Conservation (phyloP, 2,329 filamentous ascomycete species). For the Cytospora schulzeri region DNA sequence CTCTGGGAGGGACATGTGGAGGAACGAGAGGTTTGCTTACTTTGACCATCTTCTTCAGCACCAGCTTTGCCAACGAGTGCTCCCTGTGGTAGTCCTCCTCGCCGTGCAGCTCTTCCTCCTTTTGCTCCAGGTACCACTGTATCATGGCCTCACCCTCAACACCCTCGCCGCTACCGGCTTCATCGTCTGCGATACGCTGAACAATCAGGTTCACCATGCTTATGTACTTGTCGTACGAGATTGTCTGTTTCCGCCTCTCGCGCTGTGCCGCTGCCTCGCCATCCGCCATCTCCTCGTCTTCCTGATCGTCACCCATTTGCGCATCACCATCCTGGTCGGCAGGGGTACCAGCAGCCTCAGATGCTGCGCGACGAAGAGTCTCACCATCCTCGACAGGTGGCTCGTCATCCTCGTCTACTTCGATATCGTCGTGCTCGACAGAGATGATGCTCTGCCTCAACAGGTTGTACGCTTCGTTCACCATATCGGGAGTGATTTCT, state of each 20-base stretch:
- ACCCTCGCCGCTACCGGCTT: constrained; percentile 74
- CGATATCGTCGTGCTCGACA: constrained; percentile 96
- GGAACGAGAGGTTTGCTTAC: constrained; percentile 51
- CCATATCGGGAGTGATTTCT: constrained; percentile 81
- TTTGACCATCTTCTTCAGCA: constrained; percentile 95
- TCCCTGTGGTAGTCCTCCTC: constrained; percentile 83
- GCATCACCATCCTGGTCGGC: constrained; percentile 51
- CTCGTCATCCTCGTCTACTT: constrained; percentile 69
- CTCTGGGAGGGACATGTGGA: background rate
- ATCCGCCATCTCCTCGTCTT: constrained; percentile 36
- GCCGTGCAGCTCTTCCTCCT: constrained; percentile 77
- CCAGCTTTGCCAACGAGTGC: constrained; percentile 73
- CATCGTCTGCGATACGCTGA: constrained; percentile 80
- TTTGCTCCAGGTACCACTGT: constrained; percentile 89
- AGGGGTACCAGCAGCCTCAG: constrained; percentile 53
- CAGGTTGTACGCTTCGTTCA: constrained; percentile 88
- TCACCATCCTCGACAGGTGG: constrained; percentile 48
- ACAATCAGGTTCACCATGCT: constrained; percentile 86
- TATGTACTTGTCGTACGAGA: constrained; percentile 95
- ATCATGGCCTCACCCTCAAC: constrained; percentile 81
- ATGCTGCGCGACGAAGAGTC: constrained; percentile 48
- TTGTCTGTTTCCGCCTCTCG: constrained; percentile 70
- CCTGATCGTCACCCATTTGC: constrained; percentile 44
- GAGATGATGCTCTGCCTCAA: constrained; percentile 94
- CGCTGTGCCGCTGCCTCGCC: constrained; percentile 21